Conservation (phyloP, 768 basidiomycete genomes). For the Lactifluus pinguis region DNA sequence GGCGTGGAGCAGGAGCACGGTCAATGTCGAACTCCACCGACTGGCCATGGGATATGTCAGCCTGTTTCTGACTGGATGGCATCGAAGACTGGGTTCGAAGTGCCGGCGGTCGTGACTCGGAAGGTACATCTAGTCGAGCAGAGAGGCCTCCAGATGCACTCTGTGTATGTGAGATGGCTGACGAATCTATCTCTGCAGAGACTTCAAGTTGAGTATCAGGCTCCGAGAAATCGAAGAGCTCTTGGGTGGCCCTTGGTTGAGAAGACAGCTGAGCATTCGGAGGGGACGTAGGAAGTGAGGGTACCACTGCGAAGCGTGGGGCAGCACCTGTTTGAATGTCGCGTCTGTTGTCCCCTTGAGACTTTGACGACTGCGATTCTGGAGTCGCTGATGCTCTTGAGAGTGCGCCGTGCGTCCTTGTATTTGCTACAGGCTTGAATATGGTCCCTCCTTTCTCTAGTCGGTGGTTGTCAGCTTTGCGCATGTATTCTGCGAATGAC, state of each 20-base stretch:
- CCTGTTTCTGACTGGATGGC: not conserved
- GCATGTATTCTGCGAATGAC: not conserved
- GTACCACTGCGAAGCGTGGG: not conserved
- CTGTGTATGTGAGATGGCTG: not conserved
- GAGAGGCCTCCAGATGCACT: not conserved
- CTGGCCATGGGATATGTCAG: not conserved
- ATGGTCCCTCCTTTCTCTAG: constrained; percentile 64
- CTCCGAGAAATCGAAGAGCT: not conserved
- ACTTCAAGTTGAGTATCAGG: not conserved
- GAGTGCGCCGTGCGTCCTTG: constrained; percentile 34
- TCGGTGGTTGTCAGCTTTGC: constrained; percentile 1
- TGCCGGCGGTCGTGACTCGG: not conserved
- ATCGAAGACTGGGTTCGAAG: not conserved
- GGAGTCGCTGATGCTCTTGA: constrained; percentile 20
- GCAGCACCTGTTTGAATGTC: not conserved
- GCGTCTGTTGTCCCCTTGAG: not conserved
- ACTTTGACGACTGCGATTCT: constrained; percentile 9
- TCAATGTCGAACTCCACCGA: not conserved
- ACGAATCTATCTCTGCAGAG: not conserved
- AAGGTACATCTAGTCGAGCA: not conserved
- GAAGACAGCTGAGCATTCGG: not conserved
- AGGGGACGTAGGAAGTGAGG: not conserved
- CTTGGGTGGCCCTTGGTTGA: not conserved
- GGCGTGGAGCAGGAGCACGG: not conserved
- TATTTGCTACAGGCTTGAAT: constrained; percentile 58